These are phyloP conservation scores for Elongisporangium undulatum DNA, from an alignment of 352 stramenopile genomes.

Conservation along the genomic window DNA sequence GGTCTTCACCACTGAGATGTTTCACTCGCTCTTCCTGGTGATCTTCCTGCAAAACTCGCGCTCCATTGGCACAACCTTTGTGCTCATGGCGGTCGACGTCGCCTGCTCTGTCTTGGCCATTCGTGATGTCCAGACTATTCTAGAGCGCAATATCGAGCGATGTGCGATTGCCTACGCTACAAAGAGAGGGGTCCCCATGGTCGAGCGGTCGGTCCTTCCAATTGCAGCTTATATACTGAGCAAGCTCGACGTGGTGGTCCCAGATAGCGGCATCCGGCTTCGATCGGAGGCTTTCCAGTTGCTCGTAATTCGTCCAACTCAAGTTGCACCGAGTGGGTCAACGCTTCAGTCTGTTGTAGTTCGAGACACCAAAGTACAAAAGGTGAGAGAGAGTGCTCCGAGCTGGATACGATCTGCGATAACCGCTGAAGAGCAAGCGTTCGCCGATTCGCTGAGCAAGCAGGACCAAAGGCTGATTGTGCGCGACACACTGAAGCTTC, in stretches of 20 bases:
- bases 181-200: not conserved
- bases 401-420: not conserved
- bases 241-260: not conserved
- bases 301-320: not conserved
- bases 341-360: too few species aligned
- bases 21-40: conserved; percentile 19
- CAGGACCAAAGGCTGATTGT: conserved; percentile 1
- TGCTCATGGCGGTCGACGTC: conserved; percentile 6
- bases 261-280: not conserved
- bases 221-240: not conserved
- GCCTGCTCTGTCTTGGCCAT: conserved; percentile 7
- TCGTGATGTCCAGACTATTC: conserved; percentile 4
- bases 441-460: not conserved
- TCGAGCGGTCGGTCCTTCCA: not conserved
- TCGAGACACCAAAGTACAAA: too few species aligned
- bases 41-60: conserved; percentile 18
- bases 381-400: not conserved
- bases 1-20: conserved; percentile 23
- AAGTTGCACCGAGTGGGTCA: not conserved
- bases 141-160: not conserved
- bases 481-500: not conserved
- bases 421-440: not conserved
- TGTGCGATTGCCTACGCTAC: not conserved
- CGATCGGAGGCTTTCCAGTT: not conserved
- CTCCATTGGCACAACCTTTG: conserved; percentile 7